Evolutionary conservation across 2,329 filamentous ascomycete species (phyloP), one percentile per base, ranked within the genome.

Genomic region (Phaeomoniella chlamydospora): DNA sequence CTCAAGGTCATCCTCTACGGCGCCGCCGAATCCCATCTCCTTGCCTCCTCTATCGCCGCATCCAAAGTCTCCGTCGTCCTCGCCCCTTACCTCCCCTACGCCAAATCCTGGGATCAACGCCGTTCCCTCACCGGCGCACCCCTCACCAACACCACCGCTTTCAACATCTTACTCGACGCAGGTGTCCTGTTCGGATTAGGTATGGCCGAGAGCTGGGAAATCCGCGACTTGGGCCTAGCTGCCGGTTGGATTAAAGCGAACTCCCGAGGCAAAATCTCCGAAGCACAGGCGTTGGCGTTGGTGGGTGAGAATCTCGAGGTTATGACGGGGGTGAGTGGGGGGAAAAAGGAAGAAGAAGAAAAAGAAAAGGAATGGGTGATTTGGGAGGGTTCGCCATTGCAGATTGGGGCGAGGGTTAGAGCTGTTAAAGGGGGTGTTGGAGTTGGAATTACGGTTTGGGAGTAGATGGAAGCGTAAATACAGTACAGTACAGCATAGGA

Each of bases 41-140:
- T 61, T 3, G 60, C 58, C 11, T 42, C 53, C 15, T 55, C 61
- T 16, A 51, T 64, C 3, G 58, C 60, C 3, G 44, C 47, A 15
- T 53, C 57, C n/a, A 45, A 49, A 12, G 57, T 66, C 16, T 55
- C 62, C 2, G 47, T 64, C n/a, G 62, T 67, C 15, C 48, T 66
- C 2, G 57, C 58, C n/a, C 52, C 49, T 11, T 54, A 52, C 29
- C 56, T 58, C 3, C 49, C 51, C 2, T 56, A 44, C 0, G 43
- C 47, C 10, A 48, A 52, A 29, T 38, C 29, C 11, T 65, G 57
- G 47, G 53, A 60, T 4, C 56, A 53, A 29, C 51, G 51, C 9
- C 51, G 59, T 31, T 48, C 52, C 3, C 49, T 65, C 0, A 47
- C 57, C 0, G 63, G 63, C 0, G 62, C 62, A 3, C 64, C 64